These are phyloP conservation scores for Pyrenochaeta sp. DNA, from an alignment of 2,329 filamentous ascomycete genomes.

Conservation along the genomic window DNA sequence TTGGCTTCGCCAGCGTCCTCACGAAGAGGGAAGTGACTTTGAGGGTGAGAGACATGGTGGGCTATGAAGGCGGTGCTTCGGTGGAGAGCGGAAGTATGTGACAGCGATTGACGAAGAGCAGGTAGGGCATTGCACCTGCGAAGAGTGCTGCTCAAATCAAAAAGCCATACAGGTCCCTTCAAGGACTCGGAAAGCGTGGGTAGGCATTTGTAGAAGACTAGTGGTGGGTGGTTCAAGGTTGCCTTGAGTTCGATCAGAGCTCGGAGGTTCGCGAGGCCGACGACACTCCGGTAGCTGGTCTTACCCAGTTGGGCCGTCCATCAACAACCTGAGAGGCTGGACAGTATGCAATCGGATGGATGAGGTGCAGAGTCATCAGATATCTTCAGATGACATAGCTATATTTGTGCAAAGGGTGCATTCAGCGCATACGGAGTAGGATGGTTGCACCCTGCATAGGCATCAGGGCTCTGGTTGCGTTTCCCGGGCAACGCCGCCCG, in stretches of 20 bases:
- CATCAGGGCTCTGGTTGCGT: too few species aligned
- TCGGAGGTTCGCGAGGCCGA: conserved; percentile 28
- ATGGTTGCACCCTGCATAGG: too few species aligned
- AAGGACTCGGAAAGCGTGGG: conserved; percentile 1
- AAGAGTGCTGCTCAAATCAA: too few species aligned
- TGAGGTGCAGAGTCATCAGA: too few species aligned
- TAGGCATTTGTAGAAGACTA: conserved; percentile 3
- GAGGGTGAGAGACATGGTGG: conserved; percentile 68
- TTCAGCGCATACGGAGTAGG: too few species aligned
- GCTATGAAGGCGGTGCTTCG: conserved; percentile 12
- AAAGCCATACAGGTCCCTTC: too few species aligned
- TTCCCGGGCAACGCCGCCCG: conserved; percentile 13
- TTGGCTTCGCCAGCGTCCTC: conserved; percentile 71
- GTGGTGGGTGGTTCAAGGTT: conserved; percentile 22
- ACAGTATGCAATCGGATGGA: too few species aligned
- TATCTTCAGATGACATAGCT: too few species aligned
- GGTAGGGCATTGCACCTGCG: conserved; percentile 16
- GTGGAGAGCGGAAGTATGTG: background rate
- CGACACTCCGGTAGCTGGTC: conserved; percentile 9
- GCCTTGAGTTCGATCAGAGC: conserved; percentile 24
- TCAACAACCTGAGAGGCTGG: conserved; percentile 2
- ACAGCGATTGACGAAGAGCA: conserved; percentile 11
- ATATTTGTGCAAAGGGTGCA: background rate
- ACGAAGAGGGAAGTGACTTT: conserved; percentile 71
- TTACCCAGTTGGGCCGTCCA: background rate